phyloP scores from a whole-genome alignment of 2,329 filamentous ascomycete genomes.

The Hymenoscyphus infarciens region DNA sequence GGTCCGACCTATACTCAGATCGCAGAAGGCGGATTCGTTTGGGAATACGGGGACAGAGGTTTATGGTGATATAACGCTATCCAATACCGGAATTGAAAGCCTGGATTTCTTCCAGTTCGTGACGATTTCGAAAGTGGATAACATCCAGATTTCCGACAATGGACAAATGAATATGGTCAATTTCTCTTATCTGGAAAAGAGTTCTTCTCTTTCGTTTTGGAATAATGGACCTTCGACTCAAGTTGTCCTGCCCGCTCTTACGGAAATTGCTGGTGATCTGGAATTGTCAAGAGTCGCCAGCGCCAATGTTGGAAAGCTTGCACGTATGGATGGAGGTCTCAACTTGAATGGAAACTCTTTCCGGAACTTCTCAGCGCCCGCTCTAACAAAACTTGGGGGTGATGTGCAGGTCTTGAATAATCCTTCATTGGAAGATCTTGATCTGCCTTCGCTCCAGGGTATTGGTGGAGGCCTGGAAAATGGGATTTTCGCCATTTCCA shows the following conservation, averaged over 20 bases:
- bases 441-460: not conserved
- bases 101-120: constrained; percentile 16
- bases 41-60: constrained; percentile 13
- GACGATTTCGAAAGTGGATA: not conserved
- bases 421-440: not conserved
- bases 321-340: constrained; percentile 5
- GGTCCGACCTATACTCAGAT: not conserved
- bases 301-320: not conserved
- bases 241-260: constrained; percentile 6
- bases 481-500: constrained; percentile 9
- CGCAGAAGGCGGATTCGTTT: not conserved
- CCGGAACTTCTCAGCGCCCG: constrained; percentile 8
- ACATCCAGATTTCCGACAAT: constrained; percentile 13
- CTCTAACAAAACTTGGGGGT: constrained; percentile 11
- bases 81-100: constrained; percentile 10
- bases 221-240: constrained; percentile 10
- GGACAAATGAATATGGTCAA: constrained; percentile 10
- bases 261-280: not conserved
- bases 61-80: constrained; percentile 11
- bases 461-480: constrained; percentile 8
- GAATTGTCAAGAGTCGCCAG: not conserved
- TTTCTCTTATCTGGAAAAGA: constrained; percentile 7
- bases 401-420: constrained; percentile 12
- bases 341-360: constrained; percentile 9
- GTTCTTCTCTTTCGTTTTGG: constrained; percentile 5